These are phyloP conservation scores for Polygonum maritimum DNA, from an alignment of 148 eudicot species.

Conservation along the genomic window DNA sequence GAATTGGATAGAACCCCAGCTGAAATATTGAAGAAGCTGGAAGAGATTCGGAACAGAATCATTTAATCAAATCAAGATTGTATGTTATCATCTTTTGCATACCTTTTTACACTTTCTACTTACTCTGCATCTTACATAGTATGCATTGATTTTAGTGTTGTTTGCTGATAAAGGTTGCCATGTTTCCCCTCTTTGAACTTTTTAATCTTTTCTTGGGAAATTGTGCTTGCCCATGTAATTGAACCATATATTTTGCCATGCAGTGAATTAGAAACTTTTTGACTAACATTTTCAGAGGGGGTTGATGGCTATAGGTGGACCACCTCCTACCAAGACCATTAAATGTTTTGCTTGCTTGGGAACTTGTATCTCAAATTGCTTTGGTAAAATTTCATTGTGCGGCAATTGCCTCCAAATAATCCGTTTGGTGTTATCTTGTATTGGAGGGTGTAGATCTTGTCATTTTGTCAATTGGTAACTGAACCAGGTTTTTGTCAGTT, in stretches of 20 bases:
- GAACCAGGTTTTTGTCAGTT: no score
- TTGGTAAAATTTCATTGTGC: not conserved
- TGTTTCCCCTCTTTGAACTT: not conserved
- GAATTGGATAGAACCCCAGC: slow-evolving; percentile 95
- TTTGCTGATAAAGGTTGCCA: not conserved
- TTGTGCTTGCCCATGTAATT: not conserved
- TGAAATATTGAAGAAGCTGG: slow-evolving; percentile 90
- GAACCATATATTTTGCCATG: not conserved
- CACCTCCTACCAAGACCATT: not conserved
- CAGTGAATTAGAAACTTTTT: not conserved
- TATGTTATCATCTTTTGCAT: not conserved
- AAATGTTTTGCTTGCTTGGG: not conserved
- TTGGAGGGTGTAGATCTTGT: not conserved
- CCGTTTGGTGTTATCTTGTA: not conserved
- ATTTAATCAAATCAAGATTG: slow-evolving; percentile 19
- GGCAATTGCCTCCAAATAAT: not conserved
- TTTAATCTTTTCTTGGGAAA: not conserved
- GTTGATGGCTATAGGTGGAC: not conserved
- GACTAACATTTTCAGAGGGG: not conserved
- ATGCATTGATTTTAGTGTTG: not conserved
- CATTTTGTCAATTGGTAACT: not conserved
- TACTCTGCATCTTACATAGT: no score
- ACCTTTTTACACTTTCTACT: no score
- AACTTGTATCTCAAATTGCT: not conserved
- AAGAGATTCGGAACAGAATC: slow-evolving; percentile 88